phyloP scores from a whole-genome alignment of 192 early-diverging fungal genomes.

The Coemansia sp. region DNA sequence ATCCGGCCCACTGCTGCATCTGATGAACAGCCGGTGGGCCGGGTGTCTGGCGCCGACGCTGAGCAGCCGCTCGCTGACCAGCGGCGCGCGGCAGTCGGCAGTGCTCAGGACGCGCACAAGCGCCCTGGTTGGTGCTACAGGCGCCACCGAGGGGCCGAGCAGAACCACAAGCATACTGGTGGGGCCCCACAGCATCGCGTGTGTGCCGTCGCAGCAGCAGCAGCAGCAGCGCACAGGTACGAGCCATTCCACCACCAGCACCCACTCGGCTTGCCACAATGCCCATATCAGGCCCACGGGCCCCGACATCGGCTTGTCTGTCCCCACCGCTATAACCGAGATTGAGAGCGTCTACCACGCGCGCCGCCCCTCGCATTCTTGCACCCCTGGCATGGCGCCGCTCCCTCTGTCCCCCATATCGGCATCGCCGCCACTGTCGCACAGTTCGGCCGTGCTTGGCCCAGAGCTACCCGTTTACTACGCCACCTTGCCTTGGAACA shows the following conservation, averaged over 20 bases:
- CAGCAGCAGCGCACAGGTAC: neutral
- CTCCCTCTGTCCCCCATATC: constrained; percentile 3
- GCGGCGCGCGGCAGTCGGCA: constrained; percentile 18
- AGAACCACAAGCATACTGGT: neutral
- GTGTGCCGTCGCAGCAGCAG: neutral
- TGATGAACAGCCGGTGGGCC: constrained; percentile 29
- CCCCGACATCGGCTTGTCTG: constrained; percentile 4
- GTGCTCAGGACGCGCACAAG: constrained; percentile 14
- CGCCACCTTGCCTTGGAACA: neutral
- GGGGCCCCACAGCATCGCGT: neutral
- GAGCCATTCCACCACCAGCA: constrained; percentile 6
- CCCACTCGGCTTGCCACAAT: neutral
- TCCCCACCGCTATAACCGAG: neutral
- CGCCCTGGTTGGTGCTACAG: constrained; percentile 2
- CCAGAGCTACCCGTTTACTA: neutral
- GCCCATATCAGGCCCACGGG: neutral
- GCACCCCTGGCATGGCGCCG: neutral
- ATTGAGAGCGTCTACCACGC: neutral
- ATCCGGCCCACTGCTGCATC: constrained; percentile 15
- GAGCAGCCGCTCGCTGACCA: constrained; percentile 34
- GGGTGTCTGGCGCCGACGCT: constrained; percentile 31
- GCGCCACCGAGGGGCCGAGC: neutral
- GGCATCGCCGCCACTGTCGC: constrained; percentile 1
- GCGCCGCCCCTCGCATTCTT: constrained; percentile 4
- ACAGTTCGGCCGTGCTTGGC: neutral